phyloP scores from a whole-genome alignment of 805 yeast species.

The Spathaspora girioi region DNA sequence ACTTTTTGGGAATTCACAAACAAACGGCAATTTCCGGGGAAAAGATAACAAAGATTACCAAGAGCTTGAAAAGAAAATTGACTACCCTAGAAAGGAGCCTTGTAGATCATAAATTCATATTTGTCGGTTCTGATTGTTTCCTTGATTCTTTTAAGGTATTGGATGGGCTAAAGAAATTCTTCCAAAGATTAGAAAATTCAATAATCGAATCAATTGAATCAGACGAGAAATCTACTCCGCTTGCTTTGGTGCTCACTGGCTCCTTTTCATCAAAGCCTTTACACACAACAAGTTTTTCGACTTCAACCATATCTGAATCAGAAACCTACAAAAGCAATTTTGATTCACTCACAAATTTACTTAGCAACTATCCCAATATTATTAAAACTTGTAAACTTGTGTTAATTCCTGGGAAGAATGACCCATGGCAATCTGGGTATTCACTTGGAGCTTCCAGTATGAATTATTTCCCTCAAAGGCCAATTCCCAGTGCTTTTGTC shows the following conservation, averaged over 20 bases:
- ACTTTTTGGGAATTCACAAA: constrained; percentile 50
- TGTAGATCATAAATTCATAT: constrained; percentile 53
- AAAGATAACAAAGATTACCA: constrained; percentile 53
- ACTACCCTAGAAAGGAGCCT: constrained; percentile 53
- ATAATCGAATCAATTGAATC: constrained; percentile 35
- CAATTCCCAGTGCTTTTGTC: constrained; percentile 70
- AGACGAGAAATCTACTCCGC: constrained; percentile 44
- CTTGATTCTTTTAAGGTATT: constrained; percentile 58
- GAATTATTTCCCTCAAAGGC: constrained; percentile 54
- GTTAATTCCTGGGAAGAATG: constrained; percentile 85
- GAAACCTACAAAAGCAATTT: constrained; percentile 63
- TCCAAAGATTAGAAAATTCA: constrained; percentile 44
- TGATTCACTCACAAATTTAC: constrained; percentile 65
- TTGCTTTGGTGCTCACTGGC: constrained; percentile 76
- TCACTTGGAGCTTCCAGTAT: constrained; percentile 50
- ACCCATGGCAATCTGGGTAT: constrained; percentile 83
- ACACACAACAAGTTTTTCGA: constrained; percentile 49
- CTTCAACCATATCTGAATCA: constrained; percentile 46
- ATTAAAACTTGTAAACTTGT: constrained; percentile 54
- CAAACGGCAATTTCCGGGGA: constrained; percentile 28
- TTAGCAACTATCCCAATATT: constrained; percentile 57
- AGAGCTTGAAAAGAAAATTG: constrained; percentile 52
- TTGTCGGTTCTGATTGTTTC: constrained; percentile 73
- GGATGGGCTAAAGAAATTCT: constrained; percentile 63
- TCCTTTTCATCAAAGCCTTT: constrained; percentile 72